Base-by-base conservation (phyloP, 2,329 filamentous ascomycete species). In the Beauveria bassiana region DNA sequence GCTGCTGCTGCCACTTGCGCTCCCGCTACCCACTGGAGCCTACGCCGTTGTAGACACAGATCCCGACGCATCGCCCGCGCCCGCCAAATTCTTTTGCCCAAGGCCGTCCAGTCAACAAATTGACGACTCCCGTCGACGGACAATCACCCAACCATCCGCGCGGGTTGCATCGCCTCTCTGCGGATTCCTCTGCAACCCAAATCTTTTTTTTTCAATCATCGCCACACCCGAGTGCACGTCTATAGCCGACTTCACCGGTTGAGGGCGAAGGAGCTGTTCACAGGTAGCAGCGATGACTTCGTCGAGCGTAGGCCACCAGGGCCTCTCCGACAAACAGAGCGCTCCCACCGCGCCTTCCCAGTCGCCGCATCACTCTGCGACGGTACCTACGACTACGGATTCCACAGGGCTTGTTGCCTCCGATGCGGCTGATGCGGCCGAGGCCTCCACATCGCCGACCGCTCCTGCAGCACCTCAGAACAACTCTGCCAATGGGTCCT, bases 251-350 rank as follows among this genome's bases (percentile, higher is more conserved):
- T 47, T 31, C 66, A 62, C 62, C 66, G 68, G 57, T 38, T 67
- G 66, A 66, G 73, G 81, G 78, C 80, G 80, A 81, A 83, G 76
- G 80, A 83, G 81, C 81, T 82, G 80, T 80, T 73, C 68, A 65
- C 60, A 66, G 70, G 71, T 72, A 78, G 75, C 74, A 83, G 81
- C 81, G 80, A 84, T 84, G 81, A 83, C 79, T 82, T 84, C 81
- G 81, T 82, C 81, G 70, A 76, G 76, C 72, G 75, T 73, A 73
- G 74, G 46, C 45, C 53, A 57, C 38, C 58, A 49, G 14, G 61
- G 63, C 62, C 64, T 63, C 34, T 53, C 57, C 40, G 62, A 60
- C 54, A 58, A 55, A 56, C 38, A 53, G 7, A 51, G 56, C 47
- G 53, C 59, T 56, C 40, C 56, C 46, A 26, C 42, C n/a, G 53